Evolutionary conservation across 805 yeast species (phyloP), one percentile per base, ranked within the genome.

Genomic region (Maudiozyma barnettii): DNA sequence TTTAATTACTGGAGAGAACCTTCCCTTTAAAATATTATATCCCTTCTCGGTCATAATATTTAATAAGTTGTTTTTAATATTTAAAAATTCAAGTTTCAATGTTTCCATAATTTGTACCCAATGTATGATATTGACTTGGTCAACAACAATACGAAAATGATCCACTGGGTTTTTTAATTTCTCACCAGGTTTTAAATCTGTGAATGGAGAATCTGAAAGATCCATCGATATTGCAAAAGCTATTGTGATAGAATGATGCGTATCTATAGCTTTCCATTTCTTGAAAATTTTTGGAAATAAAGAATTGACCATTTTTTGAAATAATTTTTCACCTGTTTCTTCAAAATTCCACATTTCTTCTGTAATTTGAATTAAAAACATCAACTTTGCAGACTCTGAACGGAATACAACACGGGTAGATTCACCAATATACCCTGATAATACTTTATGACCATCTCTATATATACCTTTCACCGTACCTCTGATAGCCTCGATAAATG

Each of bases 261-360:
- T 84, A 19, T 85, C 91, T 49, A 81, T 75, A 31, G 82, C 82
- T 52, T 88, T 76, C 98, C 98, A 93, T 49, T 82, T 75, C 55
- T 81, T 81, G 63, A 93, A 88, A 35, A 91, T 82, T 49, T 82
- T 83, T 0, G 99, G 99, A 46, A 93, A 81, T 44, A 91, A 71
- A n/a, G 95, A 84, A 61, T 91, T 90, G 41, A 93, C 88, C 55
- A 93, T 78, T 64, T 89, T 87, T 63, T 90, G 91, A 63, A 91
- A 91, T 77, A 88, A 78, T 46, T 90, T 84, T 59, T 91, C 97
- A 1, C 99, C 99, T 54, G 84, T 84, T 59, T 90, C 96, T 65
- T 93, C 98, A 64, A 93, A 93, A 63, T 89, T 88, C 95, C 97
- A 93, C 97, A 93, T 93, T 59, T 93, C 99, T 37, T 84, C 76